Conservation (phyloP, 2,329 filamentous ascomycete species). For the Colletotrichum sp. region DNA sequence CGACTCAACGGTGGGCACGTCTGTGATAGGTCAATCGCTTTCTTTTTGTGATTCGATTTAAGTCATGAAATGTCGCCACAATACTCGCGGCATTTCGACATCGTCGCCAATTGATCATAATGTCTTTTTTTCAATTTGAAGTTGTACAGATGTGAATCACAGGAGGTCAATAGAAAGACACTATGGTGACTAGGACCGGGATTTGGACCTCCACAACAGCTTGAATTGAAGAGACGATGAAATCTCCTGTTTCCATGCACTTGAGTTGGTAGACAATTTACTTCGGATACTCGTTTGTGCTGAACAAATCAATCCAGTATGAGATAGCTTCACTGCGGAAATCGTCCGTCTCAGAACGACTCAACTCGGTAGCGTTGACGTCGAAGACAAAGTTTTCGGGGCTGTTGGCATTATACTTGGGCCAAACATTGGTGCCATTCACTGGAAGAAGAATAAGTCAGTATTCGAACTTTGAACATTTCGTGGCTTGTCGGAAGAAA, state of each 20-base stretch:
- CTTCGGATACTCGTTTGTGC: background rate
- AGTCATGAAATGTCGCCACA: background rate
- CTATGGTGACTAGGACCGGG: too few species aligned
- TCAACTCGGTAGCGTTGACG: background rate
- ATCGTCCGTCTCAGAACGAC: background rate
- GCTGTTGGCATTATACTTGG: background rate
- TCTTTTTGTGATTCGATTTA: background rate
- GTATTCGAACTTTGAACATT: background rate
- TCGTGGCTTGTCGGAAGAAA: accelerated
- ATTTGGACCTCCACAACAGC: too few species aligned
- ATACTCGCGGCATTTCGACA: background rate
- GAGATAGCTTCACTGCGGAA: background rate
- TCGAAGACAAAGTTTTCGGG: background rate
- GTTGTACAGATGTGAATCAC: background rate
- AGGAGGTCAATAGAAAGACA: background rate
- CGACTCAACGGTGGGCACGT: background rate
- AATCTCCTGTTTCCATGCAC: too few species aligned
- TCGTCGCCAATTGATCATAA: background rate
- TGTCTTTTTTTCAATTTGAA: background rate
- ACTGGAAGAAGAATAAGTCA: background rate
- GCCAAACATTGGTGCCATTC: background rate
- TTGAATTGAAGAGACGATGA: too few species aligned
- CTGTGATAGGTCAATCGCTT: background rate
- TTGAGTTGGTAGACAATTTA: too few species aligned
- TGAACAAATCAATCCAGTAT: background rate